phyloP scores from a whole-genome alignment of 2,329 filamentous ascomycete species.

The Aspergillus tubingensis region DNA sequence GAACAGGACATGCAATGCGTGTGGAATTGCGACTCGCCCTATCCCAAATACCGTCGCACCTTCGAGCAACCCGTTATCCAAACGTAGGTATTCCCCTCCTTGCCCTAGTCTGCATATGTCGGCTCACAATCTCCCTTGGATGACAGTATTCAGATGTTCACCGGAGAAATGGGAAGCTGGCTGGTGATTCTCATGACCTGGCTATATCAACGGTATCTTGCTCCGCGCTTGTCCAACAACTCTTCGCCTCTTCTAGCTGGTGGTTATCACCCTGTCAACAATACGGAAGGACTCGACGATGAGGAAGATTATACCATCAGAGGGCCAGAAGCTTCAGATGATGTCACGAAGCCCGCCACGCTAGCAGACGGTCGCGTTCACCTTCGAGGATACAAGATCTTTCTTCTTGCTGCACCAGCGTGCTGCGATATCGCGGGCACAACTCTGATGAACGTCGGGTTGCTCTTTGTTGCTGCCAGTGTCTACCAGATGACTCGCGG shows the following conservation, averaged over 20 bases:
- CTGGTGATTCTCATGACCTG: slow-evolving; percentile 74
- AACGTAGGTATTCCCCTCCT: slow-evolving; percentile 54
- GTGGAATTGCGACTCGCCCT: slow-evolving; percentile 74
- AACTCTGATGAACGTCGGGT: slow-evolving; percentile 93
- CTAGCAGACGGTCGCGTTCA: slow-evolving; percentile 59
- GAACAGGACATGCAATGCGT: slow-evolving; percentile 90
- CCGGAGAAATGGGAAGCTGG: slow-evolving; percentile 96
- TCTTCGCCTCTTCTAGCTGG: slow-evolving; percentile 46
- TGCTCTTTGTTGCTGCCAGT: slow-evolving; percentile 89
- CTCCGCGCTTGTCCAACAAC: slow-evolving; percentile 40
- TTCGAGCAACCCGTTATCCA: slow-evolving; percentile 97
- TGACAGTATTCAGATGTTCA: slow-evolving; percentile 81
- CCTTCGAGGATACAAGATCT: slow-evolving; percentile 69
- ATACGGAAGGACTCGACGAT: slow-evolving; percentile 50
- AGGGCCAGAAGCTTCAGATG: slow-evolving; percentile 46
- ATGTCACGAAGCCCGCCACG: slow-evolving; percentile 55
- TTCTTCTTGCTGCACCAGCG: slow-evolving; percentile 79
- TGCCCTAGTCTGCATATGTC: neutral
- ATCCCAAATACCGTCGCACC: slow-evolving; percentile 65
- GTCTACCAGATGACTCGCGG: slow-evolving; percentile 99
- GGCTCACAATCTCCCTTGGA: neutral
- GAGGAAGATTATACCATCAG: slow-evolving; percentile 49
- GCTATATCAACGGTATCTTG: slow-evolving; percentile 62
- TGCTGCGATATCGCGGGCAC: slow-evolving; percentile 94
- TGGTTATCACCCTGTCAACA: slow-evolving; percentile 68